Percentiles rank a stretch among this genome's conserved stretches.
Conservation (phyloP, 257 asterid genomes). For the Eustoma russellianum region DNA sequence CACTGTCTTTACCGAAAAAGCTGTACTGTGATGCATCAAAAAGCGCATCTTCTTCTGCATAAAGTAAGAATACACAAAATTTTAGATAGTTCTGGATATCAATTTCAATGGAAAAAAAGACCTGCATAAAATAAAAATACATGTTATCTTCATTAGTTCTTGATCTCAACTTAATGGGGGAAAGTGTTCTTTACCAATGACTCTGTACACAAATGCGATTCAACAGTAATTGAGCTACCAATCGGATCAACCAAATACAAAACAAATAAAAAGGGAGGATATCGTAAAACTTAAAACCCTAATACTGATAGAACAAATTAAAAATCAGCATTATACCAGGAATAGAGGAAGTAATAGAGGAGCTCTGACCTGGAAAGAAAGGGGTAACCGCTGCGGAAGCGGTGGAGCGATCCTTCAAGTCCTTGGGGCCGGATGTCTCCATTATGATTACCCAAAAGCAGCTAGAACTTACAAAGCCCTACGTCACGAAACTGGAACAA, state of each 20-base stretch:
- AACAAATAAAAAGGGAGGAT: constrained; percentile 2
- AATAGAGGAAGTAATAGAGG: no score
- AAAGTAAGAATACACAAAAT: neutral
- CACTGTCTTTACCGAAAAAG: constrained; percentile 60
- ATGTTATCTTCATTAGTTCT: no score
- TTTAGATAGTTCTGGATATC: no score
- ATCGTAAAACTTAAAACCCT: neutral
- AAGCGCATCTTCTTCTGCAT: constrained; percentile 43
- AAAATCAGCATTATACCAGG: no score
- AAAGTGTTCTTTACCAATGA: no score
- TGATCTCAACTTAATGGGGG: neutral
- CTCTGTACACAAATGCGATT: no score
- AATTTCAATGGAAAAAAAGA: no score
- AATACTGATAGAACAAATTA: neutral
- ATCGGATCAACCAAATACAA: constrained; percentile 5
- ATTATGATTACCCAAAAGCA: constrained; percentile 13
- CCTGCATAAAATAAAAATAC: neutral
- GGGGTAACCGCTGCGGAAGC: constrained; percentile 4
- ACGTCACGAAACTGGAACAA: no score
- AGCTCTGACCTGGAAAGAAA: constrained; percentile 37
- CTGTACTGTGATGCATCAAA: constrained; percentile 86
- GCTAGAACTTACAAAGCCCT: no score
- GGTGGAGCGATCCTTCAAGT: constrained; percentile 21
- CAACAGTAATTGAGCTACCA: neutral
- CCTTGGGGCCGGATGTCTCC: constrained; percentile 54